Evolutionary conservation across 495 filamentous ascomycete species (phyloP).

Genomic region (Penicillium tannophilum): DNA sequence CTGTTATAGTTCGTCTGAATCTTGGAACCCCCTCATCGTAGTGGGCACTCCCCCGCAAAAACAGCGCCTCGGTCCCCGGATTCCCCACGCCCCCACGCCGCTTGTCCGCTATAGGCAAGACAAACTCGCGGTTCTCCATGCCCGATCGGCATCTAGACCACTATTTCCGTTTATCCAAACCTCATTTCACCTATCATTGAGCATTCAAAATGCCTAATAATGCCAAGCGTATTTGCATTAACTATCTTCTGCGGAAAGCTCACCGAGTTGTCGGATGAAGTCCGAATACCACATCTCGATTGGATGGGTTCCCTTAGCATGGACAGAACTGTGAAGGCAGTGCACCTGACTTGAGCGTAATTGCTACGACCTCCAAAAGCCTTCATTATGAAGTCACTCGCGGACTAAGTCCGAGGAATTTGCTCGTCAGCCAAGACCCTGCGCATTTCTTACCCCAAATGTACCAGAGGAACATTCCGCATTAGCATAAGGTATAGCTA

Average conservation of each 20-base stretch:
- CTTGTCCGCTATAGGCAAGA: constrained; percentile 12
- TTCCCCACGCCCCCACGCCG: constrained; percentile 25
- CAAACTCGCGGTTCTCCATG: background rate
- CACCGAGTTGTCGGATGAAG: constrained; percentile 21
- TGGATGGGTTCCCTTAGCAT: background rate
- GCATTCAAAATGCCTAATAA: background rate
- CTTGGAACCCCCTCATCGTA: background rate
- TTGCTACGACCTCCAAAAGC: no score
- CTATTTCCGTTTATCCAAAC: background rate
- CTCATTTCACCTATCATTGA: constrained; percentile 11
- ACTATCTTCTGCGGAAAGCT: constrained; percentile 5
- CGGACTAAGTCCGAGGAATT: background rate
- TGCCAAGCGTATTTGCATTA: background rate
- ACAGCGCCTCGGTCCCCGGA: constrained; percentile 11
- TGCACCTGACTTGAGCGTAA: no score
- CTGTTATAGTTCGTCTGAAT: no score
- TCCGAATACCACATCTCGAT: constrained; percentile 10
- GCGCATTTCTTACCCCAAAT: constrained; percentile 4
- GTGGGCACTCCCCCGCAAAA: constrained; percentile 8
- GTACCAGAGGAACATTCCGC: constrained; percentile 7
- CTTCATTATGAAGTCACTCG: background rate
- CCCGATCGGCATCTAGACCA: constrained; percentile 7
- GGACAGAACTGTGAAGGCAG: background rate
- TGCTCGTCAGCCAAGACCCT: constrained; percentile 23
- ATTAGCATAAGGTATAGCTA: constrained; percentile 9